These are phyloP conservation scores for Coprinopsis marcescibilis DNA, from an alignment of 768 basidiomycete species.

Conservation along the genomic window DNA sequence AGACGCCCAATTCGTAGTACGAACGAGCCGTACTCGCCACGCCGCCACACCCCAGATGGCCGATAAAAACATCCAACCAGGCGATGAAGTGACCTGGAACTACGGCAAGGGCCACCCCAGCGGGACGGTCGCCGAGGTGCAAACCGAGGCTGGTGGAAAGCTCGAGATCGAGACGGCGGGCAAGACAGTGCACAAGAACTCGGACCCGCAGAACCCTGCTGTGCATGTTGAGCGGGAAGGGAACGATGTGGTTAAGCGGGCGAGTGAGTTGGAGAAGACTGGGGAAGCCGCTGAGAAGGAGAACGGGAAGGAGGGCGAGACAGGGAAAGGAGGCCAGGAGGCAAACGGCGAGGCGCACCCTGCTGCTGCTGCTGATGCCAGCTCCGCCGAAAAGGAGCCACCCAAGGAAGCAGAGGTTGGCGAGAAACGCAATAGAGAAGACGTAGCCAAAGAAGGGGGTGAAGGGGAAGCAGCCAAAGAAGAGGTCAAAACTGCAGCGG, in stretches of 20 bases:
- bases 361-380: too few species aligned
- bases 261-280: slow-evolving; percentile 21
- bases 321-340: too few species aligned
- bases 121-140: slow-evolving; percentile 21
- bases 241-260: slow-evolving; percentile 25
- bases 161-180: slow-evolving; percentile 23
- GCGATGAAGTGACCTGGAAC: slow-evolving; percentile 27
- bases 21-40: too few species aligned
- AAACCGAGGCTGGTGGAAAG: slow-evolving; percentile 15
- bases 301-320: background rate
- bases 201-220: slow-evolving; percentile 21
- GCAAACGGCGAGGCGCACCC: too few species aligned
- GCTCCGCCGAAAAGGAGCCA: background rate
- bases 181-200: slow-evolving; percentile 23
- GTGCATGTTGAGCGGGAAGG: slow-evolving; percentile 21
- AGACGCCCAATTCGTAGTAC: too few species aligned
- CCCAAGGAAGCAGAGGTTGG: slow-evolving; percentile 16
- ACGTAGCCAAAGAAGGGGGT: slow-evolving; percentile 1
- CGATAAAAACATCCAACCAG: slow-evolving; percentile 21
- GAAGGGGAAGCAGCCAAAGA: slow-evolving; percentile 4
- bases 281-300: background rate
- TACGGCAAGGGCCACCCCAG: slow-evolving; percentile 19
- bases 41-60: too few species aligned
- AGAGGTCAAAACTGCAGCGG: background rate
- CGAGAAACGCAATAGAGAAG: slow-evolving; percentile 18